Base-by-base conservation (phyloP, 768 basidiomycete genomes). In the Trametes coccinea region DNA sequence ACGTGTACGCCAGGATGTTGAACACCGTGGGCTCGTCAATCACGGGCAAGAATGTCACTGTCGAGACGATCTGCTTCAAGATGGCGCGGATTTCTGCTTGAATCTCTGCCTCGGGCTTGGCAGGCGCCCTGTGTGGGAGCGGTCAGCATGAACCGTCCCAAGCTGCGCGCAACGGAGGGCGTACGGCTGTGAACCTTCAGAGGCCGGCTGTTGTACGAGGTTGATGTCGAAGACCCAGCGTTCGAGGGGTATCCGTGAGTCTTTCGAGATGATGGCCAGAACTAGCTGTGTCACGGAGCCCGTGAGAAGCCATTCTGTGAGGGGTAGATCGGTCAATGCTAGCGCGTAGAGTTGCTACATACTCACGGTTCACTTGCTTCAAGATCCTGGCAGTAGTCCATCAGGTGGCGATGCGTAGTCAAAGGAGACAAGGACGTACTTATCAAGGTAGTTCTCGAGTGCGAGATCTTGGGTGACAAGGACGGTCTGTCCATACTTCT, bases 161-260 rank as follows among this genome's bases (percentile, higher is more conserved):
- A 11, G 34, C 5, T 37, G 34, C 6, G 43, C 49, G 27, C 27
- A 37, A n/a, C 41, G 41, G 22, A 22, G 22, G 33, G 77, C 86
- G 65, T 70, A 89, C 87, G 78, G 73, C 69, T 66, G 65, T 46
- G 75, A 68, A 34, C 78, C 72, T 51, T 83, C 82, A 1, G 80
- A 69, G 9, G 85, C 77, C 27, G 5, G 34, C 34, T 83, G 84
- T 56, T 90, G 86, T 45, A 93, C 84, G 55, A 95, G 81, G 70
- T 93, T 88, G 73, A 99, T 82, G 74, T 98, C 95, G 73, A 99
- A 98, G 50, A 98, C 95, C 97, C 97, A 99, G 64, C 97, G 84
- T 75, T 99, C 97, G 48, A 98, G 84, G 8, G 95, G 90, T 54
- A 89, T 86, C 39, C 93, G 83, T 8, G 93, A 90, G 70, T 98